Evolutionary conservation across 352 stramenopile genomes (phyloP), one percentile per base, ranked within the genome.

Genomic region (Phytophthora cactorum): DNA sequence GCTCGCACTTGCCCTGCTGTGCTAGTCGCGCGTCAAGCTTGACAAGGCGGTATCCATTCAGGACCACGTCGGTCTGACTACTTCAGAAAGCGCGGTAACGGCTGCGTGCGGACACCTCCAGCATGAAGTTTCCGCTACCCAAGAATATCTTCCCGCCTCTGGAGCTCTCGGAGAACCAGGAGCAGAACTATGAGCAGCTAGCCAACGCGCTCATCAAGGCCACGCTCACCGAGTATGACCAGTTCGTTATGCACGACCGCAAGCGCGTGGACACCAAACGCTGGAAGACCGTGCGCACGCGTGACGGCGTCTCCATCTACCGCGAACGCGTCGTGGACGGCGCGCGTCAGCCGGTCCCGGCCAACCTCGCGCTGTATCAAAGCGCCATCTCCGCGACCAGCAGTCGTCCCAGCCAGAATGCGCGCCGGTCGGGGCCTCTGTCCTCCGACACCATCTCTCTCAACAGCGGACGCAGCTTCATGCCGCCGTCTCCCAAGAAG

Each of bases 121-220:
- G 5, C 17, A 89, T 88, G 79, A 88, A 83, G 77, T 86, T 83
- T 56, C 77, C 77, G 54, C 15, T 86, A 46, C 66, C 77, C 39
- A 79, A 81, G 59, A 84, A 75, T 38, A 38, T 81, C 38, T 87
- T 88, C 53, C 59, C 75, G 27, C 71, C 73, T 25, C 50, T 88
- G 14, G 72, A 82, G 66, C 74, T 90, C 5, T 70, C 70, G 0
- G 62, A 64, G 3, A 62, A 65, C 11, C 70, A 87, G 55, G 68
- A 84, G 44, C 61, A 70, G 15, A 65, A 77, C 59, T 88, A 76
- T 41, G 77, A 88, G 39, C 74, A 78, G 25, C 74, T 88, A 41
- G 79, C 79, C 43, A 79, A 82, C 31, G 60, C 66, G 39, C 74
- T 88, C 66, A 74, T 88, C 57, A 77, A 76, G 43, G 63, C 77